Percentiles rank a stretch among this genome's conserved stretches.
Conservation (phyloP, 2,329 filamentous ascomycete genomes). For the Moelleriella libera region DNA sequence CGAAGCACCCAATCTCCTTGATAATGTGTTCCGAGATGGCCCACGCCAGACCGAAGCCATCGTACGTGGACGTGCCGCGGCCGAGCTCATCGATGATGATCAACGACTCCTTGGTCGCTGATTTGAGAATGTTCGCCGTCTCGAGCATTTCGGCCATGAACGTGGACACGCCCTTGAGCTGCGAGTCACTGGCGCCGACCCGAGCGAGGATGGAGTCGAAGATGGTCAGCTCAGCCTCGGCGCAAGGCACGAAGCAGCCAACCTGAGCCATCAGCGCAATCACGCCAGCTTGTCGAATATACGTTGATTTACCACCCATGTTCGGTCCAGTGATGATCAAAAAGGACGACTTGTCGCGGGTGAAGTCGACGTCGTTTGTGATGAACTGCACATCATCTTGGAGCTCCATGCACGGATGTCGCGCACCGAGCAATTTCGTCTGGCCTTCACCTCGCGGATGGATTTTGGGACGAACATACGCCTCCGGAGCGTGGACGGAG, state of each 20-base stretch:
- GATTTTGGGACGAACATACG: constrained; percentile 84
- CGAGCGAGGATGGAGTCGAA: constrained; percentile 95
- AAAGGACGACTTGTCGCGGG: constrained; percentile 70
- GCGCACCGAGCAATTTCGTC: constrained; percentile 80
- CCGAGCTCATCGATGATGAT: constrained; percentile 98
- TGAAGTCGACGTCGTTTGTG: constrained; percentile 83
- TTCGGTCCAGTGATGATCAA: constrained; percentile 95
- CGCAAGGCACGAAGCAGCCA: constrained; percentile 89
- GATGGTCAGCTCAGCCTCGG: constrained; percentile 80
- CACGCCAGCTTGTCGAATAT: constrained; percentile 93
- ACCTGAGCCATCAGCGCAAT: constrained; percentile 96
- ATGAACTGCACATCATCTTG: constrained; percentile 98
- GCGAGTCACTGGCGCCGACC: constrained; percentile 89
- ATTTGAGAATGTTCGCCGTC: constrained; percentile 96
- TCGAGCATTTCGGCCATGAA: constrained; percentile 99
- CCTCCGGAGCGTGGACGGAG: constrained; percentile 80
- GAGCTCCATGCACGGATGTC: constrained; percentile 96
- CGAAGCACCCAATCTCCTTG: constrained; percentile 85
- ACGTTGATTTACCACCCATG: constrained; percentile 98
- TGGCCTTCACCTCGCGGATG: constrained; percentile 78
- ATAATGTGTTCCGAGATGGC: constrained; percentile 97
- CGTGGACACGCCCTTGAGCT: constrained; percentile 93
- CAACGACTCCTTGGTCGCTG: constrained; percentile 82
- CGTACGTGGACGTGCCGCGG: constrained; percentile 92
- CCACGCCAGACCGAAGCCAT: constrained; percentile 98